phyloP scores from a whole-genome alignment of 164 flowering plant species.

The Platanus orientalis region DNA sequence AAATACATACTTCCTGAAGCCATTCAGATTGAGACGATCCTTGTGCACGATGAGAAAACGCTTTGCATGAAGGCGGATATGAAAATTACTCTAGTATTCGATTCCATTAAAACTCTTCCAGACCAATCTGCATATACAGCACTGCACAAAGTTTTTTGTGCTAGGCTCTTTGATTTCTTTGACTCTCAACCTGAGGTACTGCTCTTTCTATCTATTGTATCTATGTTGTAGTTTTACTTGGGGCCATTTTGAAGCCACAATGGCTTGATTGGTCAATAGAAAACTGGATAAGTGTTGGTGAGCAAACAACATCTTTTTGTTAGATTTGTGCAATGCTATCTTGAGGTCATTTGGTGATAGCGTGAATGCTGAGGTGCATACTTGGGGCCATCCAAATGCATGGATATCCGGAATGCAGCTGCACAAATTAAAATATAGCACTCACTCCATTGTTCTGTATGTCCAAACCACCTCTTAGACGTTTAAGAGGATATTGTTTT shows the following conservation, averaged over 20 bases:
- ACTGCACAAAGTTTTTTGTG: constrained; percentile 38
- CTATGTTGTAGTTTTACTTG: neutral
- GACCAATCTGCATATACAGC: constrained; percentile 39
- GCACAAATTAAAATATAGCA: too few relatives aligned
- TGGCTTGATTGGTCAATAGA: neutral
- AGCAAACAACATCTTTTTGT: neutral
- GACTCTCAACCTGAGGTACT: constrained; percentile 50
- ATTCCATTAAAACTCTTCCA: constrained; percentile 33
- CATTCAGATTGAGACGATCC: constrained; percentile 46
- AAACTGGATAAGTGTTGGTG: neutral
- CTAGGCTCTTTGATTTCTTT: constrained; percentile 39
- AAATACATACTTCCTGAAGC: constrained; percentile 70
- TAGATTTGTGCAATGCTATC: neutral
- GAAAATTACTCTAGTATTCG: constrained; percentile 38
- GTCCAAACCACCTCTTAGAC: too few relatives aligned
- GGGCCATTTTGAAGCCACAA: neutral
- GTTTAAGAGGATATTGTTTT: too few relatives aligned
- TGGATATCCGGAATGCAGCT: too few relatives aligned
- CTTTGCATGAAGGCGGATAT: constrained; percentile 65
- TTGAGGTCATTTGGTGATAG: too few relatives aligned
- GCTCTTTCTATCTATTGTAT: neutral
- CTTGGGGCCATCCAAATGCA: neutral
- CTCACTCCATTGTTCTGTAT: too few relatives aligned
- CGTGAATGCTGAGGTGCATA: too few relatives aligned
- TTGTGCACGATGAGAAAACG: constrained; percentile 49